phyloP scores from a whole-genome alignment of 2,329 filamentous ascomycete genomes.

The Colletotrichum sp. region DNA sequence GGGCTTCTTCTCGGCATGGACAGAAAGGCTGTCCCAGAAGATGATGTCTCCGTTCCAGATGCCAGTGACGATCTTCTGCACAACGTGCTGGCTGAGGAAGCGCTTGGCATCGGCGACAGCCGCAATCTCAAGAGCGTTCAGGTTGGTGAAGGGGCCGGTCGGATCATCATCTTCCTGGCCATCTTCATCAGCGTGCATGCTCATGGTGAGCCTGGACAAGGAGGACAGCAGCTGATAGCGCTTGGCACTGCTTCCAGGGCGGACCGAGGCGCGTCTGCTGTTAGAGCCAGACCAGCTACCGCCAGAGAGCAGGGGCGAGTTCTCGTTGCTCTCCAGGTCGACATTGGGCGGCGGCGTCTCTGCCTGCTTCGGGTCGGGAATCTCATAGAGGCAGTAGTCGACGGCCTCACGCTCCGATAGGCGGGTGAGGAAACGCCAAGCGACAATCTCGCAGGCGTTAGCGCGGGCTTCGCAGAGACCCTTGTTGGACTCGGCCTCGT shows the following conservation, averaged over 20 bases:
- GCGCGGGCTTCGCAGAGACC: conserved; percentile 72
- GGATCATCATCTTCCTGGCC: conserved; percentile 62
- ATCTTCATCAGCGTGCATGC: conserved; percentile 41
- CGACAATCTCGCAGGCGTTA: conserved; percentile 80
- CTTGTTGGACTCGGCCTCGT: conserved; percentile 59
- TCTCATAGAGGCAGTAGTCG: conserved; percentile 75
- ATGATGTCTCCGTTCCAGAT: conserved; percentile 89
- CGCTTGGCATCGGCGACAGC: conserved; percentile 82
- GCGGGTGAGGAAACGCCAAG: conserved; percentile 77
- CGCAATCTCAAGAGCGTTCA: conserved; percentile 89
- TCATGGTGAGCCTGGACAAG: conserved; percentile 60
- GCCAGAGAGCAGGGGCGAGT: conserved; percentile 50
- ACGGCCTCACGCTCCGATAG: conserved; percentile 77
- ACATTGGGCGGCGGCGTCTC: conserved; percentile 22
- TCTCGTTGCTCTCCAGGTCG: conserved; percentile 53
- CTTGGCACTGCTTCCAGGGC: conserved; percentile 45
- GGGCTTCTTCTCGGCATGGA: conserved; percentile 76
- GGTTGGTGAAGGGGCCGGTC: conserved; percentile 73
- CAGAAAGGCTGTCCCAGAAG: conserved; percentile 82
- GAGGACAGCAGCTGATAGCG: conserved; percentile 58
- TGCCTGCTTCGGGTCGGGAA: conserved; percentile 52
- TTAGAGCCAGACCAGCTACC: conserved; percentile 26
- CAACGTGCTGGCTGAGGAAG: conserved; percentile 79
- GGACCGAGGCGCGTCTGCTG: conserved; percentile 22
- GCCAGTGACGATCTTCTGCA: conserved; percentile 83